These are phyloP conservation scores for Byssothecium circinans DNA, from an alignment of 2,329 filamentous ascomycete species.

Conservation along the genomic window DNA sequence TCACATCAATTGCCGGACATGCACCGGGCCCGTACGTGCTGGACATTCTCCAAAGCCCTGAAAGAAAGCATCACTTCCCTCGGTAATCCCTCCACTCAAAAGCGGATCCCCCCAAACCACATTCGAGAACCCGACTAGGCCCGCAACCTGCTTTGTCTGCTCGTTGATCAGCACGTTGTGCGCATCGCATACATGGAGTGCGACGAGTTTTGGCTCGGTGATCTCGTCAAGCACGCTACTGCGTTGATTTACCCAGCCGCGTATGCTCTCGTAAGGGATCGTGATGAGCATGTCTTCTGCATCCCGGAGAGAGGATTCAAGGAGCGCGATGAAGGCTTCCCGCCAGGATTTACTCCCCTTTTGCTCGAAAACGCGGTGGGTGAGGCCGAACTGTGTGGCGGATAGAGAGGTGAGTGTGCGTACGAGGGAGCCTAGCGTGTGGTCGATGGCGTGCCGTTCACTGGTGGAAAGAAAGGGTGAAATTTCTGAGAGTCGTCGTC, in stretches of 20 bases:
- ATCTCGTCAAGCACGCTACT: slow-evolving; percentile 53
- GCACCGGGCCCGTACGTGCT: slow-evolving; percentile 31
- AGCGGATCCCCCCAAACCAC: slow-evolving; percentile 60
- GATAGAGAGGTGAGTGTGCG: slow-evolving; percentile 50
- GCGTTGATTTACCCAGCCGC: slow-evolving; percentile 52
- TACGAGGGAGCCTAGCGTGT: slow-evolving; percentile 45
- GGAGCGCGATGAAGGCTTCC: slow-evolving; percentile 54
- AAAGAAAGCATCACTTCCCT: slow-evolving; percentile 46
- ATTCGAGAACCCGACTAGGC: slow-evolving; percentile 56
- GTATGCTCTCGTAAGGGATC: slow-evolving; percentile 58
- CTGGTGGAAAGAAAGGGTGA: slow-evolving; percentile 34
- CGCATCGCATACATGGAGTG: slow-evolving; percentile 52
- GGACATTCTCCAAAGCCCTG: slow-evolving; percentile 47
- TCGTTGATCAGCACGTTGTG: slow-evolving; percentile 57
- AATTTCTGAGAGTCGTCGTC: slow-evolving; percentile 37
- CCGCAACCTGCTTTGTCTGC: slow-evolving; percentile 51
- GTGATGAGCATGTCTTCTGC: slow-evolving; percentile 62
- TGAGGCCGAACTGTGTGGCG: slow-evolving; percentile 54
- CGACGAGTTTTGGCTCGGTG: slow-evolving; percentile 54
- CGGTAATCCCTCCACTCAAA: slow-evolving; percentile 52
- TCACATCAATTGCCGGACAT: slow-evolving; percentile 47
- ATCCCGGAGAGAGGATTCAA: slow-evolving; percentile 58
- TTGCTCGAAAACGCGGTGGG: slow-evolving; percentile 51
- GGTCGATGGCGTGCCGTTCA: slow-evolving; percentile 44
- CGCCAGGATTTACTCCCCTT: slow-evolving; percentile 55